Base-by-base conservation (phyloP, 257 asterid species). In the Henckelia pumila region DNA sequence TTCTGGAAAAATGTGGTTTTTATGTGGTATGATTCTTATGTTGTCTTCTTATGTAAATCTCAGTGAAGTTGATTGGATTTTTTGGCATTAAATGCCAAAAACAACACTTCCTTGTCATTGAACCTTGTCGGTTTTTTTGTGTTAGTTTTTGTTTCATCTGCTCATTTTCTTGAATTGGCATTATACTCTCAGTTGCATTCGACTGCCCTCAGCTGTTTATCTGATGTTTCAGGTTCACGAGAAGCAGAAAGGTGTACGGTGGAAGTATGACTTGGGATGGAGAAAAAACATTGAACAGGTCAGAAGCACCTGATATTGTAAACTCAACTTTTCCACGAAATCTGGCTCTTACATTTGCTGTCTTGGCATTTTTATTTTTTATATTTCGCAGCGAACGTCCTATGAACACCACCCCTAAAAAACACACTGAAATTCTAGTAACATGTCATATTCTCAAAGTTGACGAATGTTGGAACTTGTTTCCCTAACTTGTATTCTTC, bases 251-350 rank as follows among this genome's bases (percentile, higher is more conserved):
- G 53, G 33, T 13, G 61, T 53, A 47, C 77, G 67, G 56, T 85
- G 96, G 96, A 88, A 74, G 87, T 91, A 83, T 63, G 97, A 86
- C 78, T 24, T 86, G 35, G 96, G 96, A 59, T 74, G 92, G 80
- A 91, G 75, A 78, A 85, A 78, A 80, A 91, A 89, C 81, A 75
- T 89, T 72, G 89, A 86, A 75, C 98, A 91, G 96, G 96, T 86
- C 53, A 77, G 25, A 37, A 26, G 21, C 47, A 33, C 5, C 63
- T 35, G 35, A 19, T 47, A 22, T 74, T 10, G 9, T 65, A 53
- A 64, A 64, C 55, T 26, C 37, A 0, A 44, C 40, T 32, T 61
- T 21, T 25, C 20, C 68, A 17, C 25, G 9, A n/a, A 32, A 25
- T 33, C 25, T 47, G 2, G 3, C 29, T 21, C 28, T 47, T 28